phyloP scores from a whole-genome alignment of 768 basidiomycete species.

The Tylopilus felleus region DNA sequence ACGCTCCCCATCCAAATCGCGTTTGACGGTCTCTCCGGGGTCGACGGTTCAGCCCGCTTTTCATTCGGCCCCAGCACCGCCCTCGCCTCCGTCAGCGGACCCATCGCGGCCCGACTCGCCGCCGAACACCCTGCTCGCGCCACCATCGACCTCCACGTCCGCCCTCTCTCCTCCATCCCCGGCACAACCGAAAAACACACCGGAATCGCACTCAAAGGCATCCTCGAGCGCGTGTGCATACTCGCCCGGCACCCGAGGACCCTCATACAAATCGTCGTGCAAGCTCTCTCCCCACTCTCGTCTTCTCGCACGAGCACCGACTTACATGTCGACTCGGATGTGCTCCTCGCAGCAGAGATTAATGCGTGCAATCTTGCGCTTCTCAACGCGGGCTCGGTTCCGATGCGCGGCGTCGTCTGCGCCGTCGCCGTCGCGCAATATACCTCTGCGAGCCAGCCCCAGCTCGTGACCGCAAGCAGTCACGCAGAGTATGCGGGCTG shows the following conservation, averaged over 20 bases:
- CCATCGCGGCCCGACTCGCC: slow-evolving; percentile 69
- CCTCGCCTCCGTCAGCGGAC: slow-evolving; percentile 74
- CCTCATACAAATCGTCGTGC: slow-evolving; percentile 74
- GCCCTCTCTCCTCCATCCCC: slow-evolving; percentile 67
- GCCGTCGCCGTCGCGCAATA: slow-evolving; percentile 56
- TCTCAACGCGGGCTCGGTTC: slow-evolving; percentile 64
- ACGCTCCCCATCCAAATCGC: slow-evolving; percentile 33
- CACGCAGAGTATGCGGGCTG: slow-evolving; percentile 49
- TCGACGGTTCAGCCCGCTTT: slow-evolving; percentile 76
- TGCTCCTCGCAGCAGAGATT: slow-evolving; percentile 59
- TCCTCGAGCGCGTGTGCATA: slow-evolving; percentile 61
- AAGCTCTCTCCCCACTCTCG: slow-evolving; percentile 41
- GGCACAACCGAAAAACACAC: slow-evolving; percentile 66
- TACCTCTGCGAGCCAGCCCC: slow-evolving; percentile 13
- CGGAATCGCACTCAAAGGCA: slow-evolving; percentile 49
- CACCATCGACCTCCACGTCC: slow-evolving; percentile 68
- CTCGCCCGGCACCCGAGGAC: slow-evolving; percentile 68
- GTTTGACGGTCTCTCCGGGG: slow-evolving; percentile 63
- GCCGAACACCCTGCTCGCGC: slow-evolving; percentile 69
- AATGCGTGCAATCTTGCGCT: slow-evolving; percentile 71
- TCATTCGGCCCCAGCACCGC: slow-evolving; percentile 36
- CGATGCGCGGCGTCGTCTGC: slow-evolving; percentile 72
- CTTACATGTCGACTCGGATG: slow-evolving; percentile 24
- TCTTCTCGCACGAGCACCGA: not conserved
- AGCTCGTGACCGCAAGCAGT: slow-evolving; percentile 47